These are phyloP conservation scores for Dactylonectria estremocensis DNA, from an alignment of 2,329 filamentous ascomycete genomes.

Conservation along the genomic window DNA sequence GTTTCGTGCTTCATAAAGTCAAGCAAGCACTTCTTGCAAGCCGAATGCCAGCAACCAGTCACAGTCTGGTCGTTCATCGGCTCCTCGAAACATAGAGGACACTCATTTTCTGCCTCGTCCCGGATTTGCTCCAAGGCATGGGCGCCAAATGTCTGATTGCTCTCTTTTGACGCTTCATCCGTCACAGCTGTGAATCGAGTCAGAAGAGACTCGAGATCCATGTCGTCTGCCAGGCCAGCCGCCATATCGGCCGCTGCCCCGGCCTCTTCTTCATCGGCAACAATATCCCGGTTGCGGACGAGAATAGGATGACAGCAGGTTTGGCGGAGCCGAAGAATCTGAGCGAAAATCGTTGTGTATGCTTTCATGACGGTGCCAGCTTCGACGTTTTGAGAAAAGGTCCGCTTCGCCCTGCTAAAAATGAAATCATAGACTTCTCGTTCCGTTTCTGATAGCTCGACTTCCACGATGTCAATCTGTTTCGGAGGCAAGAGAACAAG, in stretches of 20 bases:
- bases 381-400: slow-evolving; percentile 89
- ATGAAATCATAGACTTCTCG: slow-evolving; percentile 95
- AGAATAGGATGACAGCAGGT: slow-evolving; percentile 94
- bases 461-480: slow-evolving; percentile 86
- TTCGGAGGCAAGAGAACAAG: slow-evolving; percentile 88
- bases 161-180: slow-evolving; percentile 74
- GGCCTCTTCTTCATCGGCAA: slow-evolving; percentile 90
- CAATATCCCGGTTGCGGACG: slow-evolving; percentile 86
- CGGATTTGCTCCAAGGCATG: slow-evolving; percentile 93
- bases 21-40: slow-evolving; percentile 93
- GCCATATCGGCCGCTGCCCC: slow-evolving; percentile 80
- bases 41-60: slow-evolving; percentile 97
- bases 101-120: slow-evolving; percentile 89
- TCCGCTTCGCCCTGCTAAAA: slow-evolving; percentile 84
- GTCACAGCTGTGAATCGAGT: slow-evolving; percentile 83
- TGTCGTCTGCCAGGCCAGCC: slow-evolving; percentile 90
- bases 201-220: slow-evolving; percentile 92
- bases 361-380: slow-evolving; percentile 95
- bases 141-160: slow-evolving; percentile 77
- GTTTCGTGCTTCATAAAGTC: slow-evolving; percentile 91
- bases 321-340: slow-evolving; percentile 92
- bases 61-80: slow-evolving; percentile 96
- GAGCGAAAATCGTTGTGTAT: slow-evolving; percentile 97
- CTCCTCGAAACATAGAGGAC: slow-evolving; percentile 94
- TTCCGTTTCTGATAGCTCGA: slow-evolving; percentile 88